Conservation (phyloP, 2,329 filamentous ascomycete species). For the Penicillium expansum region DNA sequence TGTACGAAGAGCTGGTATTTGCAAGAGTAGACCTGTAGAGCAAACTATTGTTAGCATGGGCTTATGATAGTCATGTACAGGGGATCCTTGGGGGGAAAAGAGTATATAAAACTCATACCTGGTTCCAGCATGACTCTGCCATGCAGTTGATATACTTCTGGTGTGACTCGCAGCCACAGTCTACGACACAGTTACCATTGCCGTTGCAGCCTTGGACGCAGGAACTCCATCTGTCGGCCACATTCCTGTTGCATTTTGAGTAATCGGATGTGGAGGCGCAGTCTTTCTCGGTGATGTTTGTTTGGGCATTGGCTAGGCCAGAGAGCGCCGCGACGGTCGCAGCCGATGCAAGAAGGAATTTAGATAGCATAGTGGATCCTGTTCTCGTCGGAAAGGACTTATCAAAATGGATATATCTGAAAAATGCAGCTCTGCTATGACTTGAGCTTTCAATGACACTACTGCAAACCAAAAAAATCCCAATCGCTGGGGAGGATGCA, state of each 20-base stretch:
- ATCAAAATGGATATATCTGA: neutral
- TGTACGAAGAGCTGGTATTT: constrained; percentile 41
- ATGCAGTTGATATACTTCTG: constrained; percentile 38
- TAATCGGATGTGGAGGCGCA: constrained; percentile 22
- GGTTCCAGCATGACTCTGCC: constrained; percentile 41
- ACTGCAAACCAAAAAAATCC: neutral
- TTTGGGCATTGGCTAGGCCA: constrained; percentile 20
- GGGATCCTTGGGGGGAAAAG: too few species aligned
- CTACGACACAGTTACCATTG: constrained; percentile 20
- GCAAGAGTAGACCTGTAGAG: constrained; percentile 36
- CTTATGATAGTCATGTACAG: neutral
- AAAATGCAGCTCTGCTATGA: neutral
- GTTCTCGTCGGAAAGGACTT: neutral
- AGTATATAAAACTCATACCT: constrained; percentile 21
- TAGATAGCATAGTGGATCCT: constrained; percentile 16
- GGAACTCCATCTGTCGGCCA: constrained; percentile 19
- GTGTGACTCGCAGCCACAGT: constrained; percentile 25
- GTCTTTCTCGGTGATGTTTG: constrained; percentile 23
- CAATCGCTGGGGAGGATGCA: neutral
- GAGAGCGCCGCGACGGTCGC: constrained; percentile 9
- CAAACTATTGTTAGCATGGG: neutral
- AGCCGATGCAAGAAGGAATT: constrained; percentile 11
- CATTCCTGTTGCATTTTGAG: constrained; percentile 21
- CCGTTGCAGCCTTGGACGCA: constrained; percentile 22
- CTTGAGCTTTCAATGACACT: neutral